These are phyloP conservation scores for Apostasia ramifera DNA, from an alignment of 106 monocot species.

Conservation along the genomic window DNA sequence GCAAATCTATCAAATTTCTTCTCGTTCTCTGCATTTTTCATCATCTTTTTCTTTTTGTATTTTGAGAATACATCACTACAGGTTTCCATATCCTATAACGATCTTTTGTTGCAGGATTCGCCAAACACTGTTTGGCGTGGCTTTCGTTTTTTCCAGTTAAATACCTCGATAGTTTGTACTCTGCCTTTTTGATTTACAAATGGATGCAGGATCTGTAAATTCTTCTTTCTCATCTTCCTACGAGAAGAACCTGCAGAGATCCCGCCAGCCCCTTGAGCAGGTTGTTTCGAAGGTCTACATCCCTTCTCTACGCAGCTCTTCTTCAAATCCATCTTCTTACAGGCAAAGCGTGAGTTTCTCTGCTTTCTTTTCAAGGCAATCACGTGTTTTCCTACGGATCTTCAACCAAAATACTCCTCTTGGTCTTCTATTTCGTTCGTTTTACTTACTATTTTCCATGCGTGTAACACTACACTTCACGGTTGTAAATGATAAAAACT, in stretches of 20 bases:
- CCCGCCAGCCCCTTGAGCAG: conserved; percentile 21
- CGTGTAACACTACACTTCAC: background rate
- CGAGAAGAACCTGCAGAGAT: conserved; percentile 18
- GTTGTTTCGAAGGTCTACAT: conserved; percentile 34
- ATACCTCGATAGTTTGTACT: background rate
- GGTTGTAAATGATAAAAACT: background rate
- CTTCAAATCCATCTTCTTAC: conserved; percentile 8
- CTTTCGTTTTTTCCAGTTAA: background rate
- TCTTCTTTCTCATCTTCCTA: conserved; percentile 23
- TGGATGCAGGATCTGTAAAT: conserved; percentile 42
- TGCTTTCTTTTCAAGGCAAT: background rate
- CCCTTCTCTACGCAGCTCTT: conserved; percentile 27
- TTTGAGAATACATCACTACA: too few species aligned
- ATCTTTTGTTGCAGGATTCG: too few species aligned
- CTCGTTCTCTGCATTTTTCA: too few species aligned
- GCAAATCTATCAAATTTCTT: too few species aligned
- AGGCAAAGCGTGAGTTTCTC: conserved; percentile 26
- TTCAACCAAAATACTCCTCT: background rate
- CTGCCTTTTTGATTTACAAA: conserved; percentile 11
- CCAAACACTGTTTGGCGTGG: too few species aligned
- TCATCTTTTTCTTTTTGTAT: too few species aligned
- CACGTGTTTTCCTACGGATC: background rate
- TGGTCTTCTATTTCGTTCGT: background rate
- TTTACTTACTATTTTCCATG: background rate
- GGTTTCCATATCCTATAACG: too few species aligned